Evolutionary conservation across 805 yeast species (phyloP).

Genomic region (Candida stauntonica): DNA sequence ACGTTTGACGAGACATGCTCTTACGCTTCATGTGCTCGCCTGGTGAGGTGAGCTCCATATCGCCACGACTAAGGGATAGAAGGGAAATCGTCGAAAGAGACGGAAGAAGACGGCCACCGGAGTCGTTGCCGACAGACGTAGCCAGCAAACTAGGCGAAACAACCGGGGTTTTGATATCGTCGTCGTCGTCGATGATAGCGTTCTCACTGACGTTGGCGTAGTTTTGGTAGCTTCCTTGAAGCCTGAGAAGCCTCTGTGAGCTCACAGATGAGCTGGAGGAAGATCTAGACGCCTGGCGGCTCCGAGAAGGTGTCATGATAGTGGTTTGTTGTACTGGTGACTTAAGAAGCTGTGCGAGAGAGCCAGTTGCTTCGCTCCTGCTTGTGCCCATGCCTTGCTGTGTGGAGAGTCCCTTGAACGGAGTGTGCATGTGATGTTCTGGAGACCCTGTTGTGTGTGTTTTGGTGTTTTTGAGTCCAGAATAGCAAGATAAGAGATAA

Average conservation of each 20-base stretch:
- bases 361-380: too few species aligned
- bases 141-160: constrained; percentile 24
- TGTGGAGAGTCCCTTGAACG: constrained; percentile 2
- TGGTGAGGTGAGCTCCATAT: constrained; percentile 5
- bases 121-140: constrained; percentile 18
- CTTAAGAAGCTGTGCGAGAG: too few species aligned
- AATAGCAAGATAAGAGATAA: too few species aligned
- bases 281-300: constrained; percentile 8
- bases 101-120: constrained; percentile 15
- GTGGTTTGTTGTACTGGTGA: too few species aligned
- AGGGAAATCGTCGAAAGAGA: constrained; percentile 24
- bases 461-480: too few species aligned
- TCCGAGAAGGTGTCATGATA: constrained; percentile 1
- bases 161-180: constrained; percentile 5
- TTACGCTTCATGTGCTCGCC: constrained; percentile 10
- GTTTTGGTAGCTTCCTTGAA: constrained; percentile 2
- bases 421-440: constrained; percentile 4
- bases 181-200: constrained; percentile 22
- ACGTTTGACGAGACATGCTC: constrained; percentile 15
- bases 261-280: constrained; percentile 6
- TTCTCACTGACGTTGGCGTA: constrained; percentile 13
- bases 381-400: too few species aligned
- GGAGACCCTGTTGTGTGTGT: too few species aligned
- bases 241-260: constrained; percentile 4
- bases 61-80: constrained; percentile 18